Evolutionary conservation across 2,329 filamentous ascomycete genomes (phyloP), one percentile per base, ranked within the genome.

Genomic region (Penicillium nordicum): DNA sequence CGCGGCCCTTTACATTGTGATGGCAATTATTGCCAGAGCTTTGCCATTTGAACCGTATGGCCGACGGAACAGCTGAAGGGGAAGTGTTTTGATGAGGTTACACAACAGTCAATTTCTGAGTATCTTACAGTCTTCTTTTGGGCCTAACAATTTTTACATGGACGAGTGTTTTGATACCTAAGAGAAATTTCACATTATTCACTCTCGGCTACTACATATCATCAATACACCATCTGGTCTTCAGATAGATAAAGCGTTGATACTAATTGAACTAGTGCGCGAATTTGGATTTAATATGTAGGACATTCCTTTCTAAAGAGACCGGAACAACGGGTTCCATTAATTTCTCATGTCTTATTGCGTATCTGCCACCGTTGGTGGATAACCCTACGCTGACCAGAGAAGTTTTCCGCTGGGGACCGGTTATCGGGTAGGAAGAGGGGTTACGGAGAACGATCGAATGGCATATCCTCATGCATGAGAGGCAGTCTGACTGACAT

Each of bases 1-100:
- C 50, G 72, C 71, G 0, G 65, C 64, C 0, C 58, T 75, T 1
- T 74, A 72, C 48, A 69, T 73, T 44, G 67, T 70, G 18, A 74
- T 74, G 69, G 72, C 71, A 16, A 64, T 68, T 4, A 58, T 69
- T 14, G 58, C 66, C 1, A 60, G 36, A 8, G 42, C 43, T 6
- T 55, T 69, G n/a, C 66, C 64, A 5, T 67, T 67, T 27, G 68
- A 68, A 47, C 62, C 62, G 14, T 63, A 58, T n/a, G 63, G 63
- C 11, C 57, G 59, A 32, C 57, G 63, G 45, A 63, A 61, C 23
- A 48, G 43, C 43, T 46, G 5, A 46, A 46, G 40, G 25, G 1
- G 2, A 41, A 41, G 7, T 23, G 12, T 12, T 14, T 41, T 23
- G 21, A 37, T n/a, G 8, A n/a, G 12, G 6, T 8, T 2, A 14